Evolutionary conservation across 371 early-diverging fungal species (phyloP).

Genomic region (Dichotomocladium elegans): DNA sequence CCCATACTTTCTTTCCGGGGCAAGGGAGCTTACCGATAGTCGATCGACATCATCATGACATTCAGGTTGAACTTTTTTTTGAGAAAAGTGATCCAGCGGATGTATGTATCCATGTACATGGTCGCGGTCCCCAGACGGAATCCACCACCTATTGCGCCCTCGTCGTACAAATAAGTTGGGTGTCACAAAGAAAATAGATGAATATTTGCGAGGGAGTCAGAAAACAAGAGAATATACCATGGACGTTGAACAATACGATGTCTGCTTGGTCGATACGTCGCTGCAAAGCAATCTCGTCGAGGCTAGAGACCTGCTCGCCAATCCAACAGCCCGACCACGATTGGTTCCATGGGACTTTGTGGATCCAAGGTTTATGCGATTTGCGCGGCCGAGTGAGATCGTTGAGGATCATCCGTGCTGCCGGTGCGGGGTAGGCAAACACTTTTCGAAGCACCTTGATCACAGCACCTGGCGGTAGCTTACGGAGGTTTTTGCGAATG

Average conservation of each 20-base stretch:
- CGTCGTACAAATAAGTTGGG: background rate
- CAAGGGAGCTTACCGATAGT: slow-evolving; percentile 20
- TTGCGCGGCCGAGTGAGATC: slow-evolving; percentile 36
- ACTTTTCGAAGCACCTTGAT: slow-evolving; percentile 35
- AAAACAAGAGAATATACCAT: slow-evolving; percentile 17
- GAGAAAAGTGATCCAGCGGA: slow-evolving; percentile 32
- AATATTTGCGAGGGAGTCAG: background rate
- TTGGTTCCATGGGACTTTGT: slow-evolving; percentile 27
- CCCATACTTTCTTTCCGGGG: background rate
- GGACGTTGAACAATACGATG: slow-evolving; percentile 38
- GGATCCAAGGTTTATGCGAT: slow-evolving; percentile 40
- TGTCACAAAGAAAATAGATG: background rate
- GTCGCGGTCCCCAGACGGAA: slow-evolving; percentile 30
- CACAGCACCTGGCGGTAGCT: slow-evolving; percentile 33
- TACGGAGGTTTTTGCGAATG: slow-evolving; percentile 29
- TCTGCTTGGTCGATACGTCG: slow-evolving; percentile 30
- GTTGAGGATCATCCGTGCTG: slow-evolving; percentile 34
- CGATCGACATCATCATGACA: slow-evolving; percentile 40
- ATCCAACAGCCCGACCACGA: slow-evolving; percentile 47
- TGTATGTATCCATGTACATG: slow-evolving; percentile 40
- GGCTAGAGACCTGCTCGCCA: slow-evolving; percentile 24
- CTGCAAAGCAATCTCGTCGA: slow-evolving; percentile 15
- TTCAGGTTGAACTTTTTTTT: slow-evolving; percentile 32
- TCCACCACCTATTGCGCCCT: slow-evolving; percentile 30
- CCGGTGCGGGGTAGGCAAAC: slow-evolving; percentile 33